Base-by-base conservation (phyloP, 106 monocot genomes). In the Dendrobium catenatum region DNA sequence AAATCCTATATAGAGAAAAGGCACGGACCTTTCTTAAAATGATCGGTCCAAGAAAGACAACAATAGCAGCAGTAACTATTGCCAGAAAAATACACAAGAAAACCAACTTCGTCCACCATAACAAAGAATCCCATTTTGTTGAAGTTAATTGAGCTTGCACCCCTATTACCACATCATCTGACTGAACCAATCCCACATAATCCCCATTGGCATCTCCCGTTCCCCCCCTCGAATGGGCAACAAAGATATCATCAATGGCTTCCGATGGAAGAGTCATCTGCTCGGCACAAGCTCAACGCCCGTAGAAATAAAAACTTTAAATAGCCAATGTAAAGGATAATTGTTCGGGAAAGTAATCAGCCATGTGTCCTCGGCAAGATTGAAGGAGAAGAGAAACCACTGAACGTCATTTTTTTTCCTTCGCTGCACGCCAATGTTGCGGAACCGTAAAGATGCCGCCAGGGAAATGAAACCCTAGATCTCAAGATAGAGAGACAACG, bases 51-150 rank as follows among this genome's bases (percentile, higher is more conserved):
- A 54, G 3, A 54, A 77, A 77, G 9, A 77, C 0, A 3, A 54
- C 47, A 47, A 75, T 20, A 47, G 54, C 9, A 6, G 48, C 77
- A 2, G 51, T 19, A 26, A 13, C 51, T 6, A 27, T 43, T 17
- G 29, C 49, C 77, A 77, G 26, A n/a, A 77, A 20, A 47, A 77
- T 27, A 43, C 77, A 27, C 37, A 77, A n/a, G 77, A 54, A 24
- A 31, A 77, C 51, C 24, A 77, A 20, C 27, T 77, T 77, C 27
- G 51, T 77, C 77, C 77, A 77, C 51, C 77, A 51, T 11, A 47
- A 6, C 49, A 77, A 29, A 31, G 6, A 24, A 29, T 26, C 49
- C 46, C 49, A 77, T 51, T 77, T 54, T 31, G 24, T 29, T 27
- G 22, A 1, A 43, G 15, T 42, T 43, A 74, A 40, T 74, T 42